A percentile compares a stretch with the other conserved stretches of the same genome.
These are phyloP conservation scores for Chlorophyllum brunneum DNA, from an alignment of 768 basidiomycete genomes.

Conservation along the genomic window DNA sequence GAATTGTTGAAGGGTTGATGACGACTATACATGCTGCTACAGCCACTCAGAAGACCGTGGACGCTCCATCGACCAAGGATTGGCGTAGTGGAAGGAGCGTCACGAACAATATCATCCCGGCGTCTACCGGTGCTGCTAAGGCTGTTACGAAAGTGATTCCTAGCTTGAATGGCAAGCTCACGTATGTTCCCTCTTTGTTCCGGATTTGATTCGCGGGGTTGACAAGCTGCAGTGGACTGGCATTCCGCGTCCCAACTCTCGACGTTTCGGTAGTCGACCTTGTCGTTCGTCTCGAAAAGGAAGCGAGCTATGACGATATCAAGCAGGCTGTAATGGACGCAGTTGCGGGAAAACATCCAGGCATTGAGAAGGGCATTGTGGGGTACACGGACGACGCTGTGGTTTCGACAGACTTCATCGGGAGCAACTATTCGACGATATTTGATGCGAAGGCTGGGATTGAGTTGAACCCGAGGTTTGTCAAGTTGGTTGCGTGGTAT, in stretches of 20 bases:
- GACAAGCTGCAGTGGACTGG: conserved; percentile 53
- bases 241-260: conserved; percentile 91
- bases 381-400: conserved; percentile 87
- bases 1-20: conserved; percentile 97
- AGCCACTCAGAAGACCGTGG: conserved; percentile 92
- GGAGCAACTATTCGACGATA: conserved; percentile 69
- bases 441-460: conserved; percentile 91
- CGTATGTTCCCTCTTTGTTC: conserved; percentile 40
- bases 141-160: conserved; percentile 96
- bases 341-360: conserved; percentile 43
- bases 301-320: conserved; percentile 79
- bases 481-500: conserved; percentile 96
- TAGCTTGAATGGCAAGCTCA: conserved; percentile 87
- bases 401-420: conserved; percentile 87
- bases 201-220: not conserved
- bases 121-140: conserved; percentile 95
- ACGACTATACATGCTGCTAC: conserved; percentile 97
- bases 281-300: conserved; percentile 81
- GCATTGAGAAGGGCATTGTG: conserved; percentile 48
- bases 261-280: conserved; percentile 96
- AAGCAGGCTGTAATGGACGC: conserved; percentile 76
- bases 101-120: conserved; percentile 94
- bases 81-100: conserved; percentile 94
- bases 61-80: conserved; percentile 88
- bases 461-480: conserved; percentile 79